Base-by-base conservation (phyloP, 495 filamentous ascomycete genomes). In the Aspergillus sclerotioniger region DNA sequence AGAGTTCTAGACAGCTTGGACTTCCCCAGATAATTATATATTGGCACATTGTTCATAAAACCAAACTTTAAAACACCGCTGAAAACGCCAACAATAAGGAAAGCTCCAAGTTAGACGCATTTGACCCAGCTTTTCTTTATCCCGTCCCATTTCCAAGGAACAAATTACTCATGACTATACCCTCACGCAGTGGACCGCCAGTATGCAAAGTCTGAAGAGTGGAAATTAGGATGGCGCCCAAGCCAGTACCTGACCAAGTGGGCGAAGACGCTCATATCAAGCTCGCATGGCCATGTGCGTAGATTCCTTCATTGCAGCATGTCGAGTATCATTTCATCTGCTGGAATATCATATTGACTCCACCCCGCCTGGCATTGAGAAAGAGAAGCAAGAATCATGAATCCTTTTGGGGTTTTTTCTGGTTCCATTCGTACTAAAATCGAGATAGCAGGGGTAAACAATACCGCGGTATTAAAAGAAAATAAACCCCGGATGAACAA, bases 401-500 rank as follows among this genome's bases (percentile, higher is more conserved):
- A 49, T 58, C 60, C 46, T 64, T 57, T 41, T 58, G 46, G 54
- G 50, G 62, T 62, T 58, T 59, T 55, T 64, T 58, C 53, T 57
- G 60, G 28, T 64, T 51, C 59, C 50, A 57, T 59, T 60, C 56
- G 55, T 56, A 59, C 60, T 67, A 64, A 46, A 61, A 58, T 54
- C 47, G 37, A 64, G 54, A 51, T 43, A 52, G 57, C 56, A 58
- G 44, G 54, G 53, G 56, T 59, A 57, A 61, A 58, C 48, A 63
- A 58, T 58, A 60, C 53, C 56, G 54, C 54, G 52, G 41, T 61
- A 66, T 66, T 66, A 61, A 52, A 62, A 58, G 31, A 54, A 59
- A 46, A 47, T 54, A 57, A 58, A 58, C 53, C 51, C 60, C 65
- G 60, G 51, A 67, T 59, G 55, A 63, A 69, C 59, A 67, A 53